Evolutionary conservation across 306 rosid genomes (phyloP), one percentile per base, ranked within the genome.

Genomic region (Heteromeles arbutifolia): DNA sequence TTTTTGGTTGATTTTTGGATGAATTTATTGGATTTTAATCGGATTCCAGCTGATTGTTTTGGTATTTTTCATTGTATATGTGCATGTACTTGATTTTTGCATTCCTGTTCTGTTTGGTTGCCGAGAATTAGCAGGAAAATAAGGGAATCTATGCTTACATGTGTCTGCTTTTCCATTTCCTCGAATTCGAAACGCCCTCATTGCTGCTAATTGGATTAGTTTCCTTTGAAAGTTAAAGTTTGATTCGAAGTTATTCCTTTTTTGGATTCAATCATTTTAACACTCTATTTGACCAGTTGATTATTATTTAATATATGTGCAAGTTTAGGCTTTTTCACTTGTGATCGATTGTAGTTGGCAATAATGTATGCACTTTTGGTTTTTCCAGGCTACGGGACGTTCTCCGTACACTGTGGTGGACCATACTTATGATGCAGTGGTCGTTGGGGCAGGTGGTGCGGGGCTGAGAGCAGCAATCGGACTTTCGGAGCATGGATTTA

Each of bases 401-500:
- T 75, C 94, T 28, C 84, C 96, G 3, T 95, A 95, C 74, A 95
- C 93, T 3, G 90, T 90, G 58, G 99, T 95, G 62, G 99, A 95
- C 81, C 99, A 95, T 61, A 88, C 83, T 4, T 95, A 95, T 59
- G 99, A 95, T 58, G 97, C 99, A 2, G 84, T 95, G 26, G 97
- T 95, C 8, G 97, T 95, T 14, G 98, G 97, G 65, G 98, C 98
- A 21, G 98, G 97, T 25, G 98, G 98, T 18, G 98, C 98, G 5
- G 98, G 98, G 71, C 76, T 92, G 75, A 86, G 97, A 86, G 97
- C 98, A 41, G 98, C 98, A 56, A 92, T 92, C 65, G 97, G 99
- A 25, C 93, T 95, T 29, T 95, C 97, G 0, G 99, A 95, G 80
- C 93, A 92, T 85, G 99, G 99, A 41, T 95, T 95, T 77, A 95